Evolutionary conservation across 2,329 filamentous ascomycete species (phyloP).

Genomic region (Leptodontidium sp.): DNA sequence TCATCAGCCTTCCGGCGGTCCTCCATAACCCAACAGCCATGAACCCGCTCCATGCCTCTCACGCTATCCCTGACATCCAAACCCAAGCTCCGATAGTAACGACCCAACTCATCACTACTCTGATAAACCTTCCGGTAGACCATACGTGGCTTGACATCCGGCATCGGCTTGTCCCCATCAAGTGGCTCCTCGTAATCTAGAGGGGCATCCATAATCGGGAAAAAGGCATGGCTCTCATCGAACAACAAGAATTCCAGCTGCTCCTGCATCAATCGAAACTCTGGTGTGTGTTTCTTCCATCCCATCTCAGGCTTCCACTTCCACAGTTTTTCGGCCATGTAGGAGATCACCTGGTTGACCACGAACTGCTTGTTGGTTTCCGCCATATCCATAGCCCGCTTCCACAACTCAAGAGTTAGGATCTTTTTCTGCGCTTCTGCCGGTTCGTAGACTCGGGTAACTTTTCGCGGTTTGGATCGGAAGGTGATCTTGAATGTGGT

Average conservation of each 20-base stretch:
- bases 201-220: not conserved
- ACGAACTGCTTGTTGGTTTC: constrained; percentile 5
- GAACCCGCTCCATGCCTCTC: not conserved
- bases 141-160: not conserved
- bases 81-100: not conserved
- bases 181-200: not conserved
- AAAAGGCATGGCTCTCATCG: not conserved
- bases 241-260: not conserved
- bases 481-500: constrained; percentile 6
- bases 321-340: not conserved
- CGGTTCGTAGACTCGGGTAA: not conserved
- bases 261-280: not conserved
- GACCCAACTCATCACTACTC: not conserved
- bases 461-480: not conserved
- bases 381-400: not conserved
- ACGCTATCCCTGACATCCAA: not conserved
- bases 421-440: not conserved
- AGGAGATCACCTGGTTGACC: not conserved
- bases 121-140: not conserved
- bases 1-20: not conserved
- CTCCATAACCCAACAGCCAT: not conserved
- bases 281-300: not conserved
- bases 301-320: not conserved
- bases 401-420: constrained; percentile 7
- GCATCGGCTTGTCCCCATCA: not conserved